phyloP scores from a whole-genome alignment of 768 basidiomycete species.

The Boletus reticuloceps region DNA sequence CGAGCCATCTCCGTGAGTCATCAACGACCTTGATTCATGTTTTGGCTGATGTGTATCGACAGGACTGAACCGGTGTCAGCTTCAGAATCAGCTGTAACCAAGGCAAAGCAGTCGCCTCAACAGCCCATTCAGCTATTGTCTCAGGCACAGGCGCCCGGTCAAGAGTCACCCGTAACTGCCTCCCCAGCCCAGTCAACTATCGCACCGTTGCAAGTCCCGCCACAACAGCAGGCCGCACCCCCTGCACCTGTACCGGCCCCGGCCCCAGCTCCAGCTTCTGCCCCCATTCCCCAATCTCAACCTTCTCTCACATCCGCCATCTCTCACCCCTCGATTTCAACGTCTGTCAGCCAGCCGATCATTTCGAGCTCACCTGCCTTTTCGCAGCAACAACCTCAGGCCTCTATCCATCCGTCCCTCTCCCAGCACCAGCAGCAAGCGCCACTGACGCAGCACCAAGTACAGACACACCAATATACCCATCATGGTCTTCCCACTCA shows the following conservation, averaged over 20 bases:
- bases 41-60: slow-evolving; percentile 5
- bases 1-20: slow-evolving; percentile 49
- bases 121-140: slow-evolving; percentile 33
- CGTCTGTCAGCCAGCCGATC: slow-evolving; percentile 35
- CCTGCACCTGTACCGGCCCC: slow-evolving; percentile 12
- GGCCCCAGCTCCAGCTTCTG: neutral
- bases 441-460: slow-evolving; percentile 36
- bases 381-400: slow-evolving; percentile 34
- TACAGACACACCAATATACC: slow-evolving; percentile 46
- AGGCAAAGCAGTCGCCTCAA: slow-evolving; percentile 34
- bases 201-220: slow-evolving; percentile 6
- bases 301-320: slow-evolving; percentile 25
- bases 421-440: slow-evolving; percentile 35
- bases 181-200: slow-evolving; percentile 18
- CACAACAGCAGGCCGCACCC: slow-evolving; percentile 10
- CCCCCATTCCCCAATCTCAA: slow-evolving; percentile 23
- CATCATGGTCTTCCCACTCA: slow-evolving; percentile 64
- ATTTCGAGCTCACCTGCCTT: slow-evolving; percentile 24
- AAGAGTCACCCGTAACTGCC: slow-evolving; percentile 25
- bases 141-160: slow-evolving; percentile 19
- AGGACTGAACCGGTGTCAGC: slow-evolving; percentile 29
- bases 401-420: slow-evolving; percentile 26
- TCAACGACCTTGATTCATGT: neutral
- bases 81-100: slow-evolving; percentile 8
- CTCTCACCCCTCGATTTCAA: slow-evolving; percentile 33